Percentiles rank a stretch among this genome's conserved stretches.
Conservation (phyloP, 768 basidiomycete genomes). For the Boletus tomentosulus region DNA sequence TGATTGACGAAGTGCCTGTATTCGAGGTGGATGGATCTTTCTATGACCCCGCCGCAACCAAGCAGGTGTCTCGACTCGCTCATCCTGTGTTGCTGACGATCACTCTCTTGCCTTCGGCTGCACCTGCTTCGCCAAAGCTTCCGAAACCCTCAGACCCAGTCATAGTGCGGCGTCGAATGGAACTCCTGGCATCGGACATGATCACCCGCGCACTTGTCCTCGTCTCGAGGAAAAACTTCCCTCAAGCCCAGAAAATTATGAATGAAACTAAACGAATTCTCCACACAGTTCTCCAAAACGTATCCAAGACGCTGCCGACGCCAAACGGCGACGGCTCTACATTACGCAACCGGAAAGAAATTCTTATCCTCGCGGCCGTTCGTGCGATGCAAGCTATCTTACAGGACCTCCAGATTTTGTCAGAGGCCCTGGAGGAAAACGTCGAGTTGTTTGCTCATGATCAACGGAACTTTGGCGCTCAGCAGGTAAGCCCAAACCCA, state of each 20-base stretch:
- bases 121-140: slow-evolving; percentile 29
- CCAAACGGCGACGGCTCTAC: slow-evolving; percentile 46
- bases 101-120: slow-evolving; percentile 67
- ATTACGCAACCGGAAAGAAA: slow-evolving; percentile 72
- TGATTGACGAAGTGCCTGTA: slow-evolving; percentile 97
- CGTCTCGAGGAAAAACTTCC: slow-evolving; percentile 85
- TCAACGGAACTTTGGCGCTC: slow-evolving; percentile 93
- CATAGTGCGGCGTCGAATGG: slow-evolving; percentile 93
- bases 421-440: slow-evolving; percentile 88
- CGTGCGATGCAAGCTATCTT: slow-evolving; percentile 81
- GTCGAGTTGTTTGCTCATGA: slow-evolving; percentile 90
- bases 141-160: slow-evolving; percentile 69
- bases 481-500: slow-evolving; percentile 63
- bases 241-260: slow-evolving; percentile 87
- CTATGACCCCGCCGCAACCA: slow-evolving; percentile 83
- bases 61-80: slow-evolving; percentile 82
- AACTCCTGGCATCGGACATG: slow-evolving; percentile 95
- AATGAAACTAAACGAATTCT: slow-evolving; percentile 89
- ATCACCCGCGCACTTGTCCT: slow-evolving; percentile 91
- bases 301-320: slow-evolving; percentile 67
- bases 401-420: slow-evolving; percentile 80
- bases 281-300: slow-evolving; percentile 83
- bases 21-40: slow-evolving; percentile 95
- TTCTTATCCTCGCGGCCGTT: slow-evolving; percentile 66
- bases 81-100: slow-evolving; percentile 94